phyloP scores from a whole-genome alignment of 2,329 filamentous ascomycete species.

The Ophiostoma quercus region DNA sequence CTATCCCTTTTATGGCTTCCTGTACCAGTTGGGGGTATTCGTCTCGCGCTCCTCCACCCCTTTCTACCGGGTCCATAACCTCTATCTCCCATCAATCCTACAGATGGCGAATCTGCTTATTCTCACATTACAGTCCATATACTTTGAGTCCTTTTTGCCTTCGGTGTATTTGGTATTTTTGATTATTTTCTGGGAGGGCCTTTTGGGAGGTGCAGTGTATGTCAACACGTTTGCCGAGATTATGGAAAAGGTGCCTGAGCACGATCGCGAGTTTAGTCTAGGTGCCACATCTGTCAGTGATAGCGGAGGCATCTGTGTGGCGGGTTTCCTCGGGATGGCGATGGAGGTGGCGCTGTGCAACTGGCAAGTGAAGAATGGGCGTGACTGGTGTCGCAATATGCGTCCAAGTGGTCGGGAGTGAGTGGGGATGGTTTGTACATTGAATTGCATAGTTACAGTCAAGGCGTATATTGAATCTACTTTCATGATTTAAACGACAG shows the following conservation, averaged over 20 bases:
- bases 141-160: conserved; percentile 64
- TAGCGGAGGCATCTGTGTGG: conserved; percentile 82
- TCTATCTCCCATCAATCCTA: conserved; percentile 77
- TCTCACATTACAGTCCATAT: conserved; percentile 69
- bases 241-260: conserved; percentile 68
- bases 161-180: conserved; percentile 79
- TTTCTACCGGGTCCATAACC: conserved; percentile 71
- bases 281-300: conserved; percentile 89
- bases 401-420: conserved; percentile 32
- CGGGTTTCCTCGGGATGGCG: conserved; percentile 75
- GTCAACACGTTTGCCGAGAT: conserved; percentile 96
- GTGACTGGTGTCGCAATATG: conserved; percentile 64
- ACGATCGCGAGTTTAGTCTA: conserved; percentile 85
- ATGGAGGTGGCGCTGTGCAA: conserved; percentile 76
- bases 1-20: conserved; percentile 89
- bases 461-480: neutral
- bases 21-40: conserved; percentile 94
- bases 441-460: neutral
- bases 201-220: conserved; percentile 87
- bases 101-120: conserved; percentile 73
- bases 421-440: neutral
- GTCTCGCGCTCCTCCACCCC: conserved; percentile 87
- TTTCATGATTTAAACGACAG: neutral
- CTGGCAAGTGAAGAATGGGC: conserved; percentile 77
- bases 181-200: conserved; percentile 88